Evolutionary conservation across 371 early-diverging fungal species (phyloP).

Genomic region (Saksenaea vasiformis): DNA sequence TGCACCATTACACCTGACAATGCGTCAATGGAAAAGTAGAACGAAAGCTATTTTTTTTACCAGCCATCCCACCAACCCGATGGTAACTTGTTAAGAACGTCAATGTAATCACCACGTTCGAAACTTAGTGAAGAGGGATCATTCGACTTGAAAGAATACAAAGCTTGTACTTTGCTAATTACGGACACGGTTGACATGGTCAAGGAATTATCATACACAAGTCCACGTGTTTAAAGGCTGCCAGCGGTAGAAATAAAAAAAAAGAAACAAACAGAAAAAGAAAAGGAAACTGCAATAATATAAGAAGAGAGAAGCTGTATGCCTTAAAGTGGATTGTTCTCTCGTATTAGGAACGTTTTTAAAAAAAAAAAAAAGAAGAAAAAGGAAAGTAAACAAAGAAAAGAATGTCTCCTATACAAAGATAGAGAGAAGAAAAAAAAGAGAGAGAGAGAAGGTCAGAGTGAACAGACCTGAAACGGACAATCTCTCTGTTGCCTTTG

Average conservation of each 20-base stretch:
- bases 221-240: not conserved
- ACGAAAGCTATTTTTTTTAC: conserved; percentile 18
- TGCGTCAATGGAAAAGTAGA: not conserved
- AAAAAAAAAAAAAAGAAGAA: conserved; percentile 1
- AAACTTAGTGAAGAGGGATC: conserved; percentile 78
- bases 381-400: conserved; percentile 6
- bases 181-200: not conserved
- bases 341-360: conserved; percentile 8
- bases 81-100: conserved; percentile 80
- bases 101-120: conserved; percentile 78
- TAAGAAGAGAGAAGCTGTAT: not conserved
- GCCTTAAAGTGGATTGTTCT: not conserved
- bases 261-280: not conserved
- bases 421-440: not conserved
- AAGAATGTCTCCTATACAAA: not conserved
- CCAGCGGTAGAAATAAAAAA: not conserved
- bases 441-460: too few species aligned
- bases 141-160: conserved; percentile 37
- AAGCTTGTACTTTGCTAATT: not conserved
- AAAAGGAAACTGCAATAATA: conserved; percentile 8
- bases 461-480: not conserved
- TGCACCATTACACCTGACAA: conserved; percentile 51
- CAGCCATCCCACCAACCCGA: conserved; percentile 95
- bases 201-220: not conserved
- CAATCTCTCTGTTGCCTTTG: not conserved